A percentile compares a stretch with the other conserved stretches of the same genome.
Conservation (phyloP, 331 rosid species). For the Phaseolus coccineus region DNA sequence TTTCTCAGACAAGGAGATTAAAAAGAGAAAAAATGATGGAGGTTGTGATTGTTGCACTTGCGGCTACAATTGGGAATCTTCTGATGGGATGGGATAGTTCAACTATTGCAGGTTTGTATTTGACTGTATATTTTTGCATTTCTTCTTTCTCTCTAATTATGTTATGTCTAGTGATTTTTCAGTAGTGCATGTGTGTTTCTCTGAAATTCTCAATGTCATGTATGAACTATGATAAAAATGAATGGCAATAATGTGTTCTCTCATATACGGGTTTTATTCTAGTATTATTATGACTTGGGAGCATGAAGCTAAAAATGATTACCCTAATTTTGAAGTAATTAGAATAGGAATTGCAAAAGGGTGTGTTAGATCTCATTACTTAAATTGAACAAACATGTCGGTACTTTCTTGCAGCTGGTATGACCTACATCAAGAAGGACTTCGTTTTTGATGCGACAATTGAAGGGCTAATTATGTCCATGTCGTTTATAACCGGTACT, state of each 20-base stretch:
- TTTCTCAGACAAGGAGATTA: background rate
- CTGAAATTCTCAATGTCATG: background rate
- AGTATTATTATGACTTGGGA: background rate
- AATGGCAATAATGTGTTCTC: background rate
- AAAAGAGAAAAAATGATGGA: constrained; percentile 59
- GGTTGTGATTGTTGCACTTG: constrained; percentile 84
- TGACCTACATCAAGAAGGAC: constrained; percentile 82
- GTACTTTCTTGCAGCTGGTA: constrained; percentile 64
- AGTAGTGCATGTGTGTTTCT: background rate
- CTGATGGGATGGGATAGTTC: constrained; percentile 97
- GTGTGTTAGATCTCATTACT: constrained; percentile 22
- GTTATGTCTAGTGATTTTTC: background rate
- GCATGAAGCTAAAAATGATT: constrained; percentile 2
- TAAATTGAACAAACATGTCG: constrained; percentile 31
- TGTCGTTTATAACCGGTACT: constrained; percentile 83
- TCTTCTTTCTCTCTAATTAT: constrained; percentile 7
- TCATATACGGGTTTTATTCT: background rate
- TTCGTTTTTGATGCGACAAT: constrained; percentile 76
- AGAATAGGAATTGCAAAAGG: background rate
- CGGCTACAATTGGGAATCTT: constrained; percentile 87
- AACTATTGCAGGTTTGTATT: constrained; percentile 74
- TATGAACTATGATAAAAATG: background rate
- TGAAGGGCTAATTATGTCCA: constrained; percentile 94
- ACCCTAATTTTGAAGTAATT: constrained; percentile 25
- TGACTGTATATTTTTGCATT: background rate